These are phyloP conservation scores for Tulasnella sp. DNA, from an alignment of 768 basidiomycete species.

Conservation along the genomic window DNA sequence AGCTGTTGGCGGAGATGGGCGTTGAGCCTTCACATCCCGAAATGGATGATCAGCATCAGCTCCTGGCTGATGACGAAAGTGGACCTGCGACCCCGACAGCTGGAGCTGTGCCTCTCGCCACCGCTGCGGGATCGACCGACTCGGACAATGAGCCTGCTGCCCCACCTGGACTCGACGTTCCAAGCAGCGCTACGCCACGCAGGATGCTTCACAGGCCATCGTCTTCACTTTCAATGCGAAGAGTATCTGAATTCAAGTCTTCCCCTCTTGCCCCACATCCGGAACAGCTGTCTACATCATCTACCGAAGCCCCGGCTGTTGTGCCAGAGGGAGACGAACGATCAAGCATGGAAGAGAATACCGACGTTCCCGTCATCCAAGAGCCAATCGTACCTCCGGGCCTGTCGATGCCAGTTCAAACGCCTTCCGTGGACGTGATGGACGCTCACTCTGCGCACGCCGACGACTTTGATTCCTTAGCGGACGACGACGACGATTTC, in stretches of 20 bases:
- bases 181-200: neutral
- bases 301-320: neutral
- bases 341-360: neutral
- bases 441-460: conserved; percentile 27
- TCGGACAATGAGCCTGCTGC: conserved; percentile 8
- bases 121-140: neutral
- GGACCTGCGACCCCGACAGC: neutral
- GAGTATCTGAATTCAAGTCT: conserved; percentile 22
- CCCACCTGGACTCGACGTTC: conserved; percentile 19
- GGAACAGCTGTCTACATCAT: neutral
- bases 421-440: conserved; percentile 23
- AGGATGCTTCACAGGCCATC: conserved; percentile 24
- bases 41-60: neutral
- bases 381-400: neutral
- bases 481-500: conserved; percentile 26
- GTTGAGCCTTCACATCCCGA: conserved; percentile 7
- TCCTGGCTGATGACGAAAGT: neutral
- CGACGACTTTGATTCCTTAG: conserved; percentile 1
- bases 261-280: neutral
- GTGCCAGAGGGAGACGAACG: conserved; percentile 7
- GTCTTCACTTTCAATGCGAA: conserved; percentile 20
- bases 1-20: neutral
- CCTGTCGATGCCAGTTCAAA: conserved; percentile 14
- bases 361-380: neutral
- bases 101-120: neutral